phyloP scores from a whole-genome alignment of 371 early-diverging fungal genomes.

The Sporodiniella umbellata region DNA sequence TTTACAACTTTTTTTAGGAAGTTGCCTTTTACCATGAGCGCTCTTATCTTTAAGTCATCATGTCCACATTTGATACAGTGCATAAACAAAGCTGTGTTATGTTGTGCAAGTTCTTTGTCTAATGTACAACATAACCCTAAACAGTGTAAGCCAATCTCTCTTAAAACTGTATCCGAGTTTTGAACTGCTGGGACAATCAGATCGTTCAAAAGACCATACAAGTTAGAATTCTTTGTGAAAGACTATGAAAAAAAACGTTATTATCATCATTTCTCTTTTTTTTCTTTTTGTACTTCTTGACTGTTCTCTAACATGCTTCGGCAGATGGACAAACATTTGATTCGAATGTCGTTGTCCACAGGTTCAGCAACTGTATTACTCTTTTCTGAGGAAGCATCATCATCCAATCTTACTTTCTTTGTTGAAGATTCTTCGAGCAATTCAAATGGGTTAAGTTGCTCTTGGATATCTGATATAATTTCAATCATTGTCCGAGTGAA shows the following conservation, averaged over 20 bases:
- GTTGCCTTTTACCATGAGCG: constrained; percentile 48
- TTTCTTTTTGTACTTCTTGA: constrained; percentile 42
- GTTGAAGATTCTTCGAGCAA: constrained; percentile 1
- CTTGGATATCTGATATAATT: constrained; percentile 58
- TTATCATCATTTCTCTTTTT: neutral
- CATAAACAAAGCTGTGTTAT: constrained; percentile 46
- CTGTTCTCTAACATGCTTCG: constrained; percentile 71
- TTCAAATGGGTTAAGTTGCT: neutral
- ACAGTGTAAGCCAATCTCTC: constrained; percentile 78
- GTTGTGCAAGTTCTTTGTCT: constrained; percentile 52
- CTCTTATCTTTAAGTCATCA: constrained; percentile 42
- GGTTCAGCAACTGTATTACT: neutral
- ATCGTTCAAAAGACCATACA: constrained; percentile 78
- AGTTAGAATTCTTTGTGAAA: constrained; percentile 68
- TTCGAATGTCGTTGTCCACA: neutral
- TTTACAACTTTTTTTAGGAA: too few species aligned
- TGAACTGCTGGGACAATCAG: constrained; percentile 79
- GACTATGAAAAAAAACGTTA: constrained; percentile 13
- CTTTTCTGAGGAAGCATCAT: neutral
- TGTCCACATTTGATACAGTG: constrained; percentile 40
- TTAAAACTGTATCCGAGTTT: constrained; percentile 62
- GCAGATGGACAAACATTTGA: constrained; percentile 64
- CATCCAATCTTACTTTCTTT: constrained; percentile 15
- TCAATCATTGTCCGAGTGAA: constrained; percentile 80
- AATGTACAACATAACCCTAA: constrained; percentile 75